A percentile compares a stretch with the other conserved stretches of the same genome.
phyloP scores from a whole-genome alignment of 1,139 yeast genomes.

The Blastobotrys apis region DNA sequence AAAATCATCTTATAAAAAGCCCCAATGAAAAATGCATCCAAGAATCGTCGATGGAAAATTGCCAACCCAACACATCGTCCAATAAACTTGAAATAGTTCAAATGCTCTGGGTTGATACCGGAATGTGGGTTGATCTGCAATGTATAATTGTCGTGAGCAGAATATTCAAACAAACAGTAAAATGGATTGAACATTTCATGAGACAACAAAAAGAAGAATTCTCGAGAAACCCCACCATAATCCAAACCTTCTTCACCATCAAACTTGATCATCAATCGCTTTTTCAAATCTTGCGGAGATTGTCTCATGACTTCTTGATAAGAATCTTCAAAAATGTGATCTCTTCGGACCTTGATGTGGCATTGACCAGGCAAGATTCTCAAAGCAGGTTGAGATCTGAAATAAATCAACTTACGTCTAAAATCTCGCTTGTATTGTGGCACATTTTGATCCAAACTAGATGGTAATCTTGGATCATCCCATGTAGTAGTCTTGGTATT shows the following conservation, averaged over 20 bases:
- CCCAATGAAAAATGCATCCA: conserved; percentile 97
- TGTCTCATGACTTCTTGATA: conserved; percentile 98
- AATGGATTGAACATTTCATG: conserved; percentile 99
- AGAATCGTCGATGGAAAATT: conserved; percentile 94
- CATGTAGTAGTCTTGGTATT: conserved; percentile 98
- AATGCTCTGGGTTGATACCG: conserved; percentile 96
- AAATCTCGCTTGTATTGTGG: conserved; percentile 99
- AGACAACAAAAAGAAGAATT: conserved; percentile 89
- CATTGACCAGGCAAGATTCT: conserved; percentile 98
- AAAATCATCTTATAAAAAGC: conserved; percentile 98
- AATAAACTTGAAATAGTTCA: conserved; percentile 94
- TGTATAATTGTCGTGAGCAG: conserved; percentile 96
- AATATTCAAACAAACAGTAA: conserved; percentile 93
- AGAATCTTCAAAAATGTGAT: conserved; percentile 93
- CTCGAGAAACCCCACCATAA: conserved; percentile 98
- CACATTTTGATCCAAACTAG: conserved; percentile 94
- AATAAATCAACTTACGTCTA: conserved; percentile 92
- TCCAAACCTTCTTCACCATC: conserved; percentile 99
- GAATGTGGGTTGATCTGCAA: conserved; percentile 96
- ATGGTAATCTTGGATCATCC: conserved; percentile 99
- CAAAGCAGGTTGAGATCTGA: conserved; percentile 96
- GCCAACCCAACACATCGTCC: conserved; percentile 98
- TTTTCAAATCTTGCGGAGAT: conserved; percentile 95
- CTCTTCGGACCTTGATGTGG: conserved; percentile 95
- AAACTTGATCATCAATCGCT: conserved; percentile 94